These are phyloP conservation scores for Cytospora mali DNA, from an alignment of 2,329 filamentous ascomycete species.

Conservation along the genomic window DNA sequence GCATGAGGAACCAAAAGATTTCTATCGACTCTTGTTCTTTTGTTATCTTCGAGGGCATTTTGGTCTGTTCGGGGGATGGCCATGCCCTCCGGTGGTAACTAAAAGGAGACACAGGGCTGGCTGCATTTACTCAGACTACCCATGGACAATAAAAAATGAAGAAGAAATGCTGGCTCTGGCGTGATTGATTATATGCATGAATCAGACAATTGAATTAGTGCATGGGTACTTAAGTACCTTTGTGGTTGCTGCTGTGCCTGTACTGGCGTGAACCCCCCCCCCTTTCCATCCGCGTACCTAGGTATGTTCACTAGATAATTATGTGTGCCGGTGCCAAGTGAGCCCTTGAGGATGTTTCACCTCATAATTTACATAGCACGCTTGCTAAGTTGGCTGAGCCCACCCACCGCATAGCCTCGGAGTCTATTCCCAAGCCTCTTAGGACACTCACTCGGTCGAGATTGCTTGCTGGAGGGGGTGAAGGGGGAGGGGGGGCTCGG, in stretches of 20 bases:
- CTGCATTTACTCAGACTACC: slow-evolving; percentile 19
- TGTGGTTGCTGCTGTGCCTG: neutral
- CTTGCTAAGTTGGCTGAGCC: no score
- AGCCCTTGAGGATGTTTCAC: no score
- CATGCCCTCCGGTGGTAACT: slow-evolving; percentile 19
- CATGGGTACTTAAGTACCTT: no score
- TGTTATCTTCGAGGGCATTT: slow-evolving; percentile 22
- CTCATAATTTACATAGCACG: no score
- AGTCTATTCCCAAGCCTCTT: neutral
- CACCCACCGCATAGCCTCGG: no score
- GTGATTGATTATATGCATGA: neutral
- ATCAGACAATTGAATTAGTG: no score
- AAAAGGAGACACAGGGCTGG: slow-evolving; percentile 26
- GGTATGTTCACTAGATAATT: no score
- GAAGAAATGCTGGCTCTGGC: slow-evolving; percentile 12
- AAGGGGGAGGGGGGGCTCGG: no score
- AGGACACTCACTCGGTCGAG: no score
- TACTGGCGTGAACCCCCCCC: neutral
- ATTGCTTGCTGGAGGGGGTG: no score
- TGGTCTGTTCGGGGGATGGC: slow-evolving; percentile 16
- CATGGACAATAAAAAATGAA: slow-evolving; percentile 23
- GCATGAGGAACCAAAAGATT: slow-evolving; percentile 29
- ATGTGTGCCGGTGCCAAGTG: no score
- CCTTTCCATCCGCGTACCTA: neutral
- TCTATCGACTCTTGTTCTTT: slow-evolving; percentile 29